phyloP scores from a whole-genome alignment of 768 basidiomycete genomes.

The Tulasnella sp. region DNA sequence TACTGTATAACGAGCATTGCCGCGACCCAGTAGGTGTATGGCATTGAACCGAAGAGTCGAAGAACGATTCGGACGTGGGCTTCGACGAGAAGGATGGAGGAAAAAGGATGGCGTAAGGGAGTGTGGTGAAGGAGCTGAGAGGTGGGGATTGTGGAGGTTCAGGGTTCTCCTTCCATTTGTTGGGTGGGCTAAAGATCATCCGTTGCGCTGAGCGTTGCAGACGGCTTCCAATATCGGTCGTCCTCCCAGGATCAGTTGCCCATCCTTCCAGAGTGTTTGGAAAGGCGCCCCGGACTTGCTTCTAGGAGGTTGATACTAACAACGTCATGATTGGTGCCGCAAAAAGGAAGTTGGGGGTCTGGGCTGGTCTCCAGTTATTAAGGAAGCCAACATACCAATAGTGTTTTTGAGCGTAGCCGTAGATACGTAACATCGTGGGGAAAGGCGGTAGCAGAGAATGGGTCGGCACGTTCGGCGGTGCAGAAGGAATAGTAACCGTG shows the following conservation, averaged over 20 bases:
- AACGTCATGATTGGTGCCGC: conserved; percentile 59
- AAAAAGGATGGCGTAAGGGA: conserved; percentile 72
- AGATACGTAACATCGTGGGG: too few relatives aligned
- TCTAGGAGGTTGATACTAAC: conserved; percentile 27
- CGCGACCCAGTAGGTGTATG: conserved; percentile 81
- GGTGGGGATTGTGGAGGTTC: not conserved
- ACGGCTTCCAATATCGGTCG: not conserved
- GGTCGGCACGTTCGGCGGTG: conserved; percentile 11
- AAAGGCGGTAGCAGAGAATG: too few relatives aligned
- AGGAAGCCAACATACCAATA: conserved; percentile 83
- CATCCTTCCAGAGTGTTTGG: not conserved
- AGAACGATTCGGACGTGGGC: conserved; percentile 86
- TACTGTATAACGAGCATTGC: conserved; percentile 50
- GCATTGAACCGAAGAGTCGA: conserved; percentile 66
- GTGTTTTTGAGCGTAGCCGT: conserved; percentile 66
- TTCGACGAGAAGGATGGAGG: conserved; percentile 59
- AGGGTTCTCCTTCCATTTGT: not conserved
- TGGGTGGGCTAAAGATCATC: not conserved
- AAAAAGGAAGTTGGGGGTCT: conserved; percentile 84
- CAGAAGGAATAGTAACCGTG: conserved; percentile 66
- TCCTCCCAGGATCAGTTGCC: not conserved
- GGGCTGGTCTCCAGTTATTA: conserved; percentile 68
- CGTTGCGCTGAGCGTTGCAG: not conserved
- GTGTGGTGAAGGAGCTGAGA: conserved; percentile 17
- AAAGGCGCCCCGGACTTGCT: not conserved